Percentiles rank a stretch among this genome's conserved stretches.
phyloP scores from a whole-genome alignment of 305 asterid genomes.

The Petunia hybrid region DNA sequence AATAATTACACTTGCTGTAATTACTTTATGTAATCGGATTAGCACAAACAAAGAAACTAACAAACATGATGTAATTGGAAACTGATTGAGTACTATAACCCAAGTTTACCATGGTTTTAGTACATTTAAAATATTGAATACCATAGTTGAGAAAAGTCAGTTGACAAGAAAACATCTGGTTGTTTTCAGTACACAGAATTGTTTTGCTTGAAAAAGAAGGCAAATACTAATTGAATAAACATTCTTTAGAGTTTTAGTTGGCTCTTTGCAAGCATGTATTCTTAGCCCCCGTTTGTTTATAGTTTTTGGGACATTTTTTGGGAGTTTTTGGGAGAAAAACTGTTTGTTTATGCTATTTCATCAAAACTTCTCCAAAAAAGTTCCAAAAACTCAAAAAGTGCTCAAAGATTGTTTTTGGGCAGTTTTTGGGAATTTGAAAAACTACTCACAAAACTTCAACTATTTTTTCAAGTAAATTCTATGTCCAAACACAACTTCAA shows the following conservation, averaged over 20 bases:
- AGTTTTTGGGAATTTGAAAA: no score
- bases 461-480: no score
- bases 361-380: no score
- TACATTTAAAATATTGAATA: not conserved
- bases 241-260: not conserved
- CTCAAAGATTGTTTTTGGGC: no score
- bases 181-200: conserved; percentile 26
- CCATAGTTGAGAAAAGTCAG: not conserved
- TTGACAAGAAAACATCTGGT: not conserved
- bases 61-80: conserved; percentile 25
- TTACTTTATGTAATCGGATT: not conserved
- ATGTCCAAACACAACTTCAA: no score
- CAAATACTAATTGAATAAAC: conserved; percentile 9
- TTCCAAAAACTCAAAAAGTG: no score
- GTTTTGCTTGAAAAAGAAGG: not conserved
- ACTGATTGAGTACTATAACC: not conserved
- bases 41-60: not conserved
- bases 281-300: no score
- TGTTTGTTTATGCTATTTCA: no score
- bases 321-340: no score
- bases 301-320: no score
- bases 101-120: not conserved
- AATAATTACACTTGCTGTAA: not conserved
- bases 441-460: no score
- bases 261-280: not conserved